Percentiles rank a stretch among this genome's conserved stretches.
These are phyloP conservation scores for Leccinum arenicola DNA, from an alignment of 768 basidiomycete genomes.

Conservation along the genomic window DNA sequence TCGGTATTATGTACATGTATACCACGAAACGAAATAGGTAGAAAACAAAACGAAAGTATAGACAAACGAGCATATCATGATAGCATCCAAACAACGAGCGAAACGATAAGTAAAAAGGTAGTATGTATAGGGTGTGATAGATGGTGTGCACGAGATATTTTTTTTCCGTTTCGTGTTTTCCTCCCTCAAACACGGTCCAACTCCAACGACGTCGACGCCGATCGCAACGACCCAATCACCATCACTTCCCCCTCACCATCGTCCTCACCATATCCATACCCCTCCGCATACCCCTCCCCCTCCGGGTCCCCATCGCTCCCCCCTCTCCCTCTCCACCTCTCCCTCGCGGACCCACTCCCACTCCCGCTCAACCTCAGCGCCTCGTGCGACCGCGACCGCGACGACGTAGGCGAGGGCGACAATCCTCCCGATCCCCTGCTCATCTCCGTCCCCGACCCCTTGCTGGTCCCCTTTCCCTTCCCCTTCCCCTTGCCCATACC, in stretches of 20 bases:
- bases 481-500: too few species aligned
- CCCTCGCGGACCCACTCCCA: too few species aligned
- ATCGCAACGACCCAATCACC: constrained; percentile 14
- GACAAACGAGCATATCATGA: background rate
- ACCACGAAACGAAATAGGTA: background rate
- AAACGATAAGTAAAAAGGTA: background rate
- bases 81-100: background rate
- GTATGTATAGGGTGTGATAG: background rate
- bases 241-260: constrained; percentile 17
- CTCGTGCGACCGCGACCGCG: constrained; percentile 1
- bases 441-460: too few species aligned
- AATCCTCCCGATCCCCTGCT: background rate
- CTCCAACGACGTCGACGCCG: background rate
- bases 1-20: background rate
- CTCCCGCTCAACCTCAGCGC: too few species aligned
- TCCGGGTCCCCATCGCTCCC: too few species aligned
- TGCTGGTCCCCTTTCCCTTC: too few species aligned
- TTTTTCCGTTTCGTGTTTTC: background rate
- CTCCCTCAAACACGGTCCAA: background rate
- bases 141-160: background rate
- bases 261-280: background rate
- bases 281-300: too few species aligned
- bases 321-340: too few species aligned
- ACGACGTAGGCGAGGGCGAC: background rate
- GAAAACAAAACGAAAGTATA: background rate